Conservation (phyloP, 2,329 filamentous ascomycete species). For the Cladosporium velox region DNA sequence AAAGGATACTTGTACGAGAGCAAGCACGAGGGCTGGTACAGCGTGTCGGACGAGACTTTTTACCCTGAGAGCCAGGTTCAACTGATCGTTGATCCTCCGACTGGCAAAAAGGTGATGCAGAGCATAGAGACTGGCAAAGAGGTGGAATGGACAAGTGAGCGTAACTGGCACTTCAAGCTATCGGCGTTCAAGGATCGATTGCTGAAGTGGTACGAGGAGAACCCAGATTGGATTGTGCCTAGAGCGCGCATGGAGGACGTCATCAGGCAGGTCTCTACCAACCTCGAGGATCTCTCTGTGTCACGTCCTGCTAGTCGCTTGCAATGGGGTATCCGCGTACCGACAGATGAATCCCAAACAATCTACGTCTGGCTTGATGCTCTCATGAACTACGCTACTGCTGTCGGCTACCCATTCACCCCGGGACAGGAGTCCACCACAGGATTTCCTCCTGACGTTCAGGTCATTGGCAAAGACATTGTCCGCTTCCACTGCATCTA, state of each 20-base stretch:
- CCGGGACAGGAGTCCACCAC: slow-evolving; percentile 62
- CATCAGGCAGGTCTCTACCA: slow-evolving; percentile 71
- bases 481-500: slow-evolving; percentile 95
- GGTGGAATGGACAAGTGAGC: slow-evolving; percentile 92
- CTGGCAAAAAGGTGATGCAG: slow-evolving; percentile 79
- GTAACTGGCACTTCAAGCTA: slow-evolving; percentile 92
- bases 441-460: slow-evolving; percentile 88
- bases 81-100: slow-evolving; percentile 72
- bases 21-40: slow-evolving; percentile 94
- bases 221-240: slow-evolving; percentile 77
- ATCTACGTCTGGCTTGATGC: slow-evolving; percentile 99
- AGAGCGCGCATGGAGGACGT: slow-evolving; percentile 74
- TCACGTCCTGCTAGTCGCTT: slow-evolving; percentile 78
- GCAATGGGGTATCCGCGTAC: slow-evolving; percentile 86
- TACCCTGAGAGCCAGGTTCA: slow-evolving; percentile 78
- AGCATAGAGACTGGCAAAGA: slow-evolving; percentile 80
- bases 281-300: slow-evolving; percentile 84
- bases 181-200: slow-evolving; percentile 79
- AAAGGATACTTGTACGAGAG: slow-evolving; percentile 78
- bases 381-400: slow-evolving; percentile 89
- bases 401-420: slow-evolving; percentile 80
- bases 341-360: slow-evolving; percentile 79
- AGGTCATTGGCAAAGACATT: slow-evolving; percentile 96
- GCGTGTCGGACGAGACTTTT: slow-evolving; percentile 93
- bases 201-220: slow-evolving; percentile 75